Conservation (phyloP, 169 alveolate genomes). For the Plasmodium fragile region DNA sequence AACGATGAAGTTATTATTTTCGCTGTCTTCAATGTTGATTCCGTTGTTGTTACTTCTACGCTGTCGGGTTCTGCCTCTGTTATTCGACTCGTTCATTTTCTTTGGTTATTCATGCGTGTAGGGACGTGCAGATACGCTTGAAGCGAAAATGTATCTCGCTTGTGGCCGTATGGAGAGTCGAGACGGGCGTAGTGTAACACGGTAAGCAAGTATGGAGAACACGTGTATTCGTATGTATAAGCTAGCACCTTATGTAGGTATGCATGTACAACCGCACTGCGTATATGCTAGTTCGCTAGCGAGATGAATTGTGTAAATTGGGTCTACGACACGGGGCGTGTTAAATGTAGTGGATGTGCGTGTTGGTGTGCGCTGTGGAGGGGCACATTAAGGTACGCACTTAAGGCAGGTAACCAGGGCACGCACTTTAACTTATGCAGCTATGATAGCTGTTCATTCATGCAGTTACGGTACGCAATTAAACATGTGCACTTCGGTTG, state of each 20-base stretch:
- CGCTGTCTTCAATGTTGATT: background rate
- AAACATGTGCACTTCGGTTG: background rate
- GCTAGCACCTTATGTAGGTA: background rate
- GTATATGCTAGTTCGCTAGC: background rate
- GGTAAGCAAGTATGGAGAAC: background rate
- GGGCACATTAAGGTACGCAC: background rate
- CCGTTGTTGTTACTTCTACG: background rate
- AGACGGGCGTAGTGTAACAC: too few relatives aligned
- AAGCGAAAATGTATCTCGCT: background rate
- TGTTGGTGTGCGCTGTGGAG: background rate
- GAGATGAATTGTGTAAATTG: background rate
- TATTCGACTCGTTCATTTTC: slow-evolving; percentile 38
- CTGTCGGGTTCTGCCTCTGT: background rate
- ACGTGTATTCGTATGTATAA: background rate
- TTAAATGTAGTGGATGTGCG: background rate
- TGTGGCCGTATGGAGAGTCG: background rate
- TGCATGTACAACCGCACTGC: background rate
- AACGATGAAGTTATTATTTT: background rate
- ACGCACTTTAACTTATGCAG: background rate
- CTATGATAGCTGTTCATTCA: too few relatives aligned
- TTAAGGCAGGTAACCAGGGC: background rate
- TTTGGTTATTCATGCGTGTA: slow-evolving; percentile 9
- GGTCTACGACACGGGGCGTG: background rate
- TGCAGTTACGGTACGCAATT: background rate
- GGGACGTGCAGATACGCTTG: background rate